Percentiles rank a stretch among this genome's conserved stretches.
phyloP scores from a whole-genome alignment of 176 grass and related monocot genomes.

The Chrysopogon serrulatus region DNA sequence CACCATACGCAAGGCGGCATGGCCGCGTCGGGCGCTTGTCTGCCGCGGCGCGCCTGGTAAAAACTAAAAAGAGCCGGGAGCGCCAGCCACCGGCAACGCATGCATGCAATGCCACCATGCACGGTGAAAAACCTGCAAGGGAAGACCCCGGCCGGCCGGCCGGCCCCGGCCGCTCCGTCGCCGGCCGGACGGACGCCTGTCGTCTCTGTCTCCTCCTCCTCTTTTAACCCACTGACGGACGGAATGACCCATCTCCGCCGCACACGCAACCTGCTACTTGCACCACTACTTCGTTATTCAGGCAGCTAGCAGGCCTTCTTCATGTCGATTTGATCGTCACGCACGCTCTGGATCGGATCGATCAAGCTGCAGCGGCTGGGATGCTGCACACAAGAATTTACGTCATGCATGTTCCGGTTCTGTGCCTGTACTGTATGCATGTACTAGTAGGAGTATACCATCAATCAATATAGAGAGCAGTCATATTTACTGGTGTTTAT shows the following conservation, averaged over 20 bases:
- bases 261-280: too few species aligned
- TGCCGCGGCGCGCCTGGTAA: conserved; percentile 10
- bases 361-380: background rate
- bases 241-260: background rate
- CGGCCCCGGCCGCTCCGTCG: too few species aligned
- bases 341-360: too few species aligned
- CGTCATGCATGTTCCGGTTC: background rate
- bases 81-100: background rate
- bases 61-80: too few species aligned
- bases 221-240: conserved; percentile 7
- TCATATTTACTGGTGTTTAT: background rate
- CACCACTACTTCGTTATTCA: background rate
- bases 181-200: too few species aligned
- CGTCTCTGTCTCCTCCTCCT: background rate
- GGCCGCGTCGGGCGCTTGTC: conserved; percentile 42
- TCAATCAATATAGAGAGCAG: background rate
- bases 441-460: too few species aligned
- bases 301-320: background rate
- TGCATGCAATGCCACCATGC: conserved; percentile 8
- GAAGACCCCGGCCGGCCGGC: too few species aligned
- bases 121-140: conserved; percentile 51
- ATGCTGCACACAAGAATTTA: background rate
- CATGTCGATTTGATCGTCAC: background rate
- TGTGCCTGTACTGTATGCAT: background rate
- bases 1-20: conserved; percentile 66